A percentile compares a stretch with the other conserved stretches of the same genome.
Conservation (phyloP, 208 protist genomes). For the Paratrypanosoma confusum region DNA sequence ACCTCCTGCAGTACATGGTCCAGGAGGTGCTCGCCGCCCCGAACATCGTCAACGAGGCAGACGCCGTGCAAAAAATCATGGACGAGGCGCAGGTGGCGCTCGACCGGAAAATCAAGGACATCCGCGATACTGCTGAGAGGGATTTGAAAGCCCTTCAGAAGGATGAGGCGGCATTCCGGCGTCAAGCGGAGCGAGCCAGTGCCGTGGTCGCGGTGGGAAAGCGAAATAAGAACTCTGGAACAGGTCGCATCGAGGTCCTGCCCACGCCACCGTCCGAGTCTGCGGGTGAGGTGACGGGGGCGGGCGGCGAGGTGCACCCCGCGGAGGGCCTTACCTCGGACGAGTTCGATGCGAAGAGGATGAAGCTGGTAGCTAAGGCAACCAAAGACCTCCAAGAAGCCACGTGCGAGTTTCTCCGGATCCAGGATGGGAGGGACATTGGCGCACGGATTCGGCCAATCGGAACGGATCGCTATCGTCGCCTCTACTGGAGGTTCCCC, state of each 20-base stretch:
- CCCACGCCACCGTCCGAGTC: too few relatives aligned
- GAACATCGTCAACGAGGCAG: constrained; percentile 36
- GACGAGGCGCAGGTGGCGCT: constrained; percentile 27
- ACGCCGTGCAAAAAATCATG: constrained; percentile 28
- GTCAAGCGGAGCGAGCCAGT: too few relatives aligned
- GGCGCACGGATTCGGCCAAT: constrained; percentile 55
- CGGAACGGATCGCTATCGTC: constrained; percentile 75
- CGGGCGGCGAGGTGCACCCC: not conserved
- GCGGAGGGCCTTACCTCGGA: not conserved
- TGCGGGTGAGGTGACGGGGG: too few relatives aligned
- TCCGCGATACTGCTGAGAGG: constrained; percentile 65
- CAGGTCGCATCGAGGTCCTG: too few relatives aligned
- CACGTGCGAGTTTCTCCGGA: constrained; percentile 18
- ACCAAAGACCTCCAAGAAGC: constrained; percentile 21
- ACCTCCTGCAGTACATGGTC: constrained; percentile 66
- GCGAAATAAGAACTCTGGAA: too few relatives aligned
- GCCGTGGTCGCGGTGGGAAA: too few relatives aligned
- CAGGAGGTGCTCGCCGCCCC: constrained; percentile 44
- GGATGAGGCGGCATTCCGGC: constrained; percentile 5
- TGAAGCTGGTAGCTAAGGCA: constrained; percentile 21
- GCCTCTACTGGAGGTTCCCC: constrained; percentile 84
- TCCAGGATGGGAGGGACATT: constrained; percentile 35
- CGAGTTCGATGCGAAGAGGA: constrained; percentile 21
- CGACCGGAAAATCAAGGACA: constrained; percentile 54
- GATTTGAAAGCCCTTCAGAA: constrained; percentile 54